phyloP scores from a whole-genome alignment of 768 basidiomycete species.

The Boletellus sp. region DNA sequence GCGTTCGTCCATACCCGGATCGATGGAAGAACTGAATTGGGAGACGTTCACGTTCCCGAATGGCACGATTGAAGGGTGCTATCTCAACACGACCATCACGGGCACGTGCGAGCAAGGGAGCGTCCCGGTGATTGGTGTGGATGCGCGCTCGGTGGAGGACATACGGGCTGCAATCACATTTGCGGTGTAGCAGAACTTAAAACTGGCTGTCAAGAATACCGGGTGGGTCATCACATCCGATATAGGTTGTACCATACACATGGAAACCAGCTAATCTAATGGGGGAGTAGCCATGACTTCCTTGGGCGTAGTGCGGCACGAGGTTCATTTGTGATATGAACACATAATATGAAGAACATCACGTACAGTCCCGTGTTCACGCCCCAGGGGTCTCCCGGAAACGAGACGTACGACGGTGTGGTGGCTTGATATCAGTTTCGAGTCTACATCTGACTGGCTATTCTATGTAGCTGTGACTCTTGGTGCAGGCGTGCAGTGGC shows the following conservation, averaged over 20 bases:
- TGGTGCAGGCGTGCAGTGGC: conserved; percentile 47
- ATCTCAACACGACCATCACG: conserved; percentile 30
- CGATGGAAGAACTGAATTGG: conserved; percentile 34
- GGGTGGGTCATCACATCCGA: conserved; percentile 17
- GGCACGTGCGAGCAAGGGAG: conserved; percentile 16
- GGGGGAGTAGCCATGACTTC: conserved; percentile 32
- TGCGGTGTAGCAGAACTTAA: conserved; percentile 13
- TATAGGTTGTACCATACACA: too few relatives aligned
- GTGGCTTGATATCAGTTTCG: too few relatives aligned
- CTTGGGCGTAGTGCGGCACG: conserved; percentile 38
- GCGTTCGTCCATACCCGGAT: conserved; percentile 40
- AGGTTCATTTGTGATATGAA: conserved; percentile 40
- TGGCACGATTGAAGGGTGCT: conserved; percentile 41
- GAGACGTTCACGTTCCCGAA: conserved; percentile 37
- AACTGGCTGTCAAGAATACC: conserved; percentile 20
- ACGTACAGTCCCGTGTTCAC: conserved; percentile 28
- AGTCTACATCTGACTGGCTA: too few relatives aligned
- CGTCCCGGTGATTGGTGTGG: conserved; percentile 20
- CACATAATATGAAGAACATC: conserved; percentile 39
- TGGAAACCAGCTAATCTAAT: too few relatives aligned
- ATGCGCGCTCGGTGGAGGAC: conserved; percentile 15
- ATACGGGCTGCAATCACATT: conserved; percentile 22
- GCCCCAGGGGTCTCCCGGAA: conserved; percentile 31
- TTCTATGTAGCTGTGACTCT: conserved; percentile 22
- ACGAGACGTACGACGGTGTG: conserved; percentile 22